phyloP scores from a whole-genome alignment of 352 stramenopile species.

The Globisporangium spiculum region DNA sequence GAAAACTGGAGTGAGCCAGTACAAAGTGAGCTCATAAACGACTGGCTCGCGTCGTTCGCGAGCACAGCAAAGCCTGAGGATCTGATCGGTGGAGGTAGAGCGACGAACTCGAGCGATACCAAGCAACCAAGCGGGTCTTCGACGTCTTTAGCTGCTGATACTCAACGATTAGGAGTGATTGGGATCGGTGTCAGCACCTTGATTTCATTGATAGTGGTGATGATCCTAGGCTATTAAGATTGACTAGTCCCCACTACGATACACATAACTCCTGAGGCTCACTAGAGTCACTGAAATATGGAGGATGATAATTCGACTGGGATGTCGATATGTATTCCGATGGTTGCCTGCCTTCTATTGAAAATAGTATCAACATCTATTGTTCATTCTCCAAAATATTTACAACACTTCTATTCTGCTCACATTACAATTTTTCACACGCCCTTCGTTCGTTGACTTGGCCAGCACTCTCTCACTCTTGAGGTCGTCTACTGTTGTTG shows the following conservation, averaged over 20 bases:
- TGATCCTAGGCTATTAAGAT: background rate
- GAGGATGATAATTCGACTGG: background rate
- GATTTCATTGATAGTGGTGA: background rate
- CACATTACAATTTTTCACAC: background rate
- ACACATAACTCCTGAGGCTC: background rate
- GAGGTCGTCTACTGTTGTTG: background rate
- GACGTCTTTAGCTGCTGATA: background rate
- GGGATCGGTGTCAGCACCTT: background rate
- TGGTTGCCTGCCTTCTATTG: background rate
- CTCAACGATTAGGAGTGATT: background rate
- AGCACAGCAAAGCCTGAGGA: background rate
- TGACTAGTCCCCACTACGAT: background rate
- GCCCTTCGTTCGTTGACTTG: background rate
- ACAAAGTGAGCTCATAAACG: conserved; percentile 23
- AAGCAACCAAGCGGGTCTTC: background rate
- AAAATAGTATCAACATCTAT: background rate
- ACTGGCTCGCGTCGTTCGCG: conserved; percentile 25
- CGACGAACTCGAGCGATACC: background rate
- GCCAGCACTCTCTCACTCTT: background rate
- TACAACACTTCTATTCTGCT: background rate
- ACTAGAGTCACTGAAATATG: background rate
- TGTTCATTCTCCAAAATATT: background rate
- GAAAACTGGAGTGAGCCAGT: background rate
- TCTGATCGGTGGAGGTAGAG: background rate
- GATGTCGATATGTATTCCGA: background rate